Evolutionary conservation across 2,329 filamentous ascomycete species (phyloP).

Genomic region (Colletotrichum sojae): DNA sequence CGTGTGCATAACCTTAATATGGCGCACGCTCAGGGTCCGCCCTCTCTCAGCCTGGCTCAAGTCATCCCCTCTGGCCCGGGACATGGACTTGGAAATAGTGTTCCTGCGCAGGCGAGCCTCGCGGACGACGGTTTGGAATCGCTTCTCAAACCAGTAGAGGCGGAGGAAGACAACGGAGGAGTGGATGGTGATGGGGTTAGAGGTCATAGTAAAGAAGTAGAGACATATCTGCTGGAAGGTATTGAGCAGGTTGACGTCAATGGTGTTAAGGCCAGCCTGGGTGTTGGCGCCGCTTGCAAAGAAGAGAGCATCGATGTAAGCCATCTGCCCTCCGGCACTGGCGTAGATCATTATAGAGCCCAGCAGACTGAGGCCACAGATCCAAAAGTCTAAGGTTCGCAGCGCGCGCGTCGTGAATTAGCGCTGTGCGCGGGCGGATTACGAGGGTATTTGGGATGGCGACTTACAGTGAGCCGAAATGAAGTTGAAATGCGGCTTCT

Average conservation of each 20-base stretch:
- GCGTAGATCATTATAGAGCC: slow-evolving; percentile 84
- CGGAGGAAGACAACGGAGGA: slow-evolving; percentile 91
- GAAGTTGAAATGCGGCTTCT: slow-evolving; percentile 82
- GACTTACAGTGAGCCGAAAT: slow-evolving; percentile 83
- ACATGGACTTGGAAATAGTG: slow-evolving; percentile 73
- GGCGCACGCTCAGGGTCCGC: slow-evolving; percentile 61
- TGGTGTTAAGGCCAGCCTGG: slow-evolving; percentile 92
- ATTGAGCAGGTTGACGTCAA: slow-evolving; percentile 76
- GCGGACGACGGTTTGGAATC: slow-evolving; percentile 86
- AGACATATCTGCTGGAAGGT: slow-evolving; percentile 82
- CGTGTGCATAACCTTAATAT: slow-evolving; percentile 76
- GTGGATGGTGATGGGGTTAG: slow-evolving; percentile 88
- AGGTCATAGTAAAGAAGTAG: slow-evolving; percentile 79
- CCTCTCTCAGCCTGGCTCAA: slow-evolving; percentile 69
- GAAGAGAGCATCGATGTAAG: slow-evolving; percentile 91
- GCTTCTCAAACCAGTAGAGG: slow-evolving; percentile 98
- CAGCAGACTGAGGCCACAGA: slow-evolving; percentile 80
- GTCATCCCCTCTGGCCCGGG: slow-evolving; percentile 60
- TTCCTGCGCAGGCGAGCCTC: slow-evolving; percentile 78
- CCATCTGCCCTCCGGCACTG: slow-evolving; percentile 68
- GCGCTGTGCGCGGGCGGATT: slow-evolving; percentile 25
- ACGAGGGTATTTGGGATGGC: slow-evolving; percentile 25
- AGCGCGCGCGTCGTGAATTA: slow-evolving; percentile 23
- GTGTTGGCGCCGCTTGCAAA: slow-evolving; percentile 89
- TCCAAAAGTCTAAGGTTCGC: slow-evolving; percentile 76